A percentile compares a stretch with the other conserved stretches of the same genome.
These are phyloP conservation scores for Ogataea trehaloabstinens DNA, from an alignment of 805 yeast species.

Conservation along the genomic window DNA sequence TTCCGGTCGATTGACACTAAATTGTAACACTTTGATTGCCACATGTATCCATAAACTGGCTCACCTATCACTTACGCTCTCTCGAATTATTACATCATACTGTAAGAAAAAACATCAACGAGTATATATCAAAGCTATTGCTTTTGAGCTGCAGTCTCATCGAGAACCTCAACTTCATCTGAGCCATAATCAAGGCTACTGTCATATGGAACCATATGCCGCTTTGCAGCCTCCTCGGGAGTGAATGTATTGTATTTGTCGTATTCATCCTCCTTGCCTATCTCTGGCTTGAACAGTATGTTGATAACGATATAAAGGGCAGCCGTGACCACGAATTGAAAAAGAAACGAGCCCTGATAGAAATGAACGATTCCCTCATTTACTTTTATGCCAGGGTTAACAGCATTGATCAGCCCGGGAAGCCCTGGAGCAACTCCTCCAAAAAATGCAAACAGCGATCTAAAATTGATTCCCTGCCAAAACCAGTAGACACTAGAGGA, in stretches of 20 bases:
- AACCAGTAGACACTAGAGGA: slow-evolving; percentile 41
- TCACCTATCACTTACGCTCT: too few species aligned
- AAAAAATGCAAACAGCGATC: slow-evolving; percentile 50
- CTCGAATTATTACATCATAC: too few species aligned
- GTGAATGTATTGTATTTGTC: slow-evolving; percentile 32
- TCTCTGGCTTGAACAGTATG: slow-evolving; percentile 34
- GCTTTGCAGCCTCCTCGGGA: slow-evolving; percentile 28
- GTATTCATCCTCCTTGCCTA: slow-evolving; percentile 19
- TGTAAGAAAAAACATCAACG: too few species aligned
- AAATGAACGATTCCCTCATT: slow-evolving; percentile 39
- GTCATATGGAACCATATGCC: slow-evolving; percentile 21
- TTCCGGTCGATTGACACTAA: too few species aligned
- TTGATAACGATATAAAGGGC: slow-evolving; percentile 35
- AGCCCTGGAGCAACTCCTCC: slow-evolving; percentile 46
- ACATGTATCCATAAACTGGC: too few species aligned
- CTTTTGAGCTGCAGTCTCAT: slow-evolving; percentile 1
- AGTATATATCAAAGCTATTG: too few species aligned
- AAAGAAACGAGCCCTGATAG: slow-evolving; percentile 43
- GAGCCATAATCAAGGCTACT: background rate
- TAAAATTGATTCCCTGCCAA: slow-evolving; percentile 64
- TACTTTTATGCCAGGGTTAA: slow-evolving; percentile 25
- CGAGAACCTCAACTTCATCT: slow-evolving; percentile 1
- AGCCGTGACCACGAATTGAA: slow-evolving; percentile 40
- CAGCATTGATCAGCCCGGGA: slow-evolving; percentile 44
- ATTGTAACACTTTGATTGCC: too few species aligned